Evolutionary conservation across 1,284 basidiomycete genomes (phyloP).

Genomic region (Ganoderma meredithae): DNA sequence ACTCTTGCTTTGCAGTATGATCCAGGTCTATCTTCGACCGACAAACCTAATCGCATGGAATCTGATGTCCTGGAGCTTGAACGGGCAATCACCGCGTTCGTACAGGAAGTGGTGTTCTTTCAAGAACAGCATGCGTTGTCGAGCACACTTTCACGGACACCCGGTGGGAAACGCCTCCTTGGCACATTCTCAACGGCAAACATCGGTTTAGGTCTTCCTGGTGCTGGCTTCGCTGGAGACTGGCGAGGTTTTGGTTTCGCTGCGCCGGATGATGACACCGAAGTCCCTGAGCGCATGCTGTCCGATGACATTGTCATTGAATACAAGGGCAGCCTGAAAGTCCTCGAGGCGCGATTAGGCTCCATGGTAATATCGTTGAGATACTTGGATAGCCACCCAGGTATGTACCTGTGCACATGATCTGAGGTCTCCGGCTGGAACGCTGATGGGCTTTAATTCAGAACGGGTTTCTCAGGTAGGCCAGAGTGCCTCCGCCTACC

Average conservation of each 20-base stretch:
- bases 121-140: slow-evolving; percentile 49
- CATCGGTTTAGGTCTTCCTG: slow-evolving; percentile 74
- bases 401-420: slow-evolving; percentile 21
- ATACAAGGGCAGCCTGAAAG: slow-evolving; percentile 53
- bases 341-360: slow-evolving; percentile 49
- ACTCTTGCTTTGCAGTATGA: slow-evolving; percentile 82
- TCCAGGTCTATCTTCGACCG: slow-evolving; percentile 57
- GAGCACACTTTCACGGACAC: slow-evolving; percentile 41
- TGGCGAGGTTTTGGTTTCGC: slow-evolving; percentile 86
- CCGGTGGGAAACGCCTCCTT: slow-evolving; percentile 59
- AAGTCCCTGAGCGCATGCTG: slow-evolving; percentile 57
- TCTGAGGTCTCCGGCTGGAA: background rate
- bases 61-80: slow-evolving; percentile 82
- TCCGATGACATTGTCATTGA: slow-evolving; percentile 61
- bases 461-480: slow-evolving; percentile 41
- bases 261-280: slow-evolving; percentile 55
- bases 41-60: slow-evolving; percentile 77
- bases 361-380: slow-evolving; percentile 29
- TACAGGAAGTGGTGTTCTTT: slow-evolving; percentile 71
- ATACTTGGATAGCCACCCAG: slow-evolving; percentile 29
- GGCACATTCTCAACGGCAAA: slow-evolving; percentile 69
- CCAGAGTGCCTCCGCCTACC: slow-evolving; percentile 58
- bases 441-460: slow-evolving; percentile 22
- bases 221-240: slow-evolving; percentile 70
- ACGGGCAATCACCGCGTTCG: slow-evolving; percentile 75